Conservation (phyloP, 164 flowering plant species). For the Annona cherimola region DNA sequence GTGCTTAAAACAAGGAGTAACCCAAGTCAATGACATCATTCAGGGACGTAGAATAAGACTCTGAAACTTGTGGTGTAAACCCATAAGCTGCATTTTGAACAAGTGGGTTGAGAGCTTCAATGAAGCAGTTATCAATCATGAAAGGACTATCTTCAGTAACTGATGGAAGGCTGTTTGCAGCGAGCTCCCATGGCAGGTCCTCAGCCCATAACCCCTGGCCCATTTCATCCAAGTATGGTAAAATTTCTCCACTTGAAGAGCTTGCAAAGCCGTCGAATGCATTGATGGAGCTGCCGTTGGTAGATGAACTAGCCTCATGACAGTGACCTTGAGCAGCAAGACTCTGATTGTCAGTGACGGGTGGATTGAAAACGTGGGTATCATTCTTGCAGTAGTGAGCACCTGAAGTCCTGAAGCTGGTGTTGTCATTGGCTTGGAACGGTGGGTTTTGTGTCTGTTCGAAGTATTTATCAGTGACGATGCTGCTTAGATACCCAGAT, state of each 20-base stretch:
- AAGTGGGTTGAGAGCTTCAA: constrained; percentile 42
- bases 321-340: constrained; percentile 13
- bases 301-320: constrained; percentile 4
- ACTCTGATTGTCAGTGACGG: background rate
- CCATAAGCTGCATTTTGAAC: constrained; percentile 22
- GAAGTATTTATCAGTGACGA: constrained; percentile 67
- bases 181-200: constrained; percentile 26
- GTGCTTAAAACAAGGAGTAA: constrained; percentile 34
- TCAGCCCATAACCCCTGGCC: constrained; percentile 32
- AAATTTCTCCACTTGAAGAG: constrained; percentile 4
- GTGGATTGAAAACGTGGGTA: background rate
- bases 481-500: constrained; percentile 81
- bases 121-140: constrained; percentile 45
- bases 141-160: constrained; percentile 28
- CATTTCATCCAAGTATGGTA: constrained; percentile 23
- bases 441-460: constrained; percentile 36
- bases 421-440: constrained; percentile 9
- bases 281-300: constrained; percentile 8
- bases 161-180: constrained; percentile 25
- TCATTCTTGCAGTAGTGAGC: constrained; percentile 10
- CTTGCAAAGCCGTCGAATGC: constrained; percentile 5
- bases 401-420: constrained; percentile 1
- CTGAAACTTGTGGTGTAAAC: constrained; percentile 26
- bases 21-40: constrained; percentile 39
- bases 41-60: constrained; percentile 23